Conservation (phyloP, 2,329 filamentous ascomycete species). For the Penicillium sp. region DNA sequence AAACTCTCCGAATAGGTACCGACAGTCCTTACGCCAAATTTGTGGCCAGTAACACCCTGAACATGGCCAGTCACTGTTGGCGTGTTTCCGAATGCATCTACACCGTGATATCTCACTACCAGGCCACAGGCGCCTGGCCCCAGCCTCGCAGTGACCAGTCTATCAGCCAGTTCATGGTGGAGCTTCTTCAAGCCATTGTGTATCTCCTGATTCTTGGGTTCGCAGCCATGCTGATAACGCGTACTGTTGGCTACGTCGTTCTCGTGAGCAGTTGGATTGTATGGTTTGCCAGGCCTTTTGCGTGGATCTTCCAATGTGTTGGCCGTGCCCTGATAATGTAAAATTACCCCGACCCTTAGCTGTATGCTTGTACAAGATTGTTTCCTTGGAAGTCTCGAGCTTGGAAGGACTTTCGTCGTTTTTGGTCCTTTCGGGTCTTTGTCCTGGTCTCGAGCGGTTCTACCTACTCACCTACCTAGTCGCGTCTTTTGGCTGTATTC, state of each 20-base stretch:
- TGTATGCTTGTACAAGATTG: neutral
- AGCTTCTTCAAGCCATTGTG: constrained; percentile 34
- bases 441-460: neutral
- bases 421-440: neutral
- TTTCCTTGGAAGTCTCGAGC: neutral
- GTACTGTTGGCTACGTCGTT: constrained; percentile 34
- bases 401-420: neutral
- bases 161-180: constrained; percentile 29
- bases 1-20: constrained; percentile 21
- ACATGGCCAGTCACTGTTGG: constrained; percentile 36
- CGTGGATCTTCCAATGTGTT: constrained; percentile 32
- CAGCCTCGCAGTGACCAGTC: constrained; percentile 29
- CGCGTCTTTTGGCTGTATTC: neutral
- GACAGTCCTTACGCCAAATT: constrained; percentile 28
- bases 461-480: neutral
- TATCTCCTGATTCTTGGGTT: constrained; percentile 38
- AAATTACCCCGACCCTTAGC: neutral
- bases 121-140: constrained; percentile 34
- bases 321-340: constrained; percentile 30
- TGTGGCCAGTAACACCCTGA: constrained; percentile 26
- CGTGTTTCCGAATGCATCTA: constrained; percentile 29
- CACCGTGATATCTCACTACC: constrained; percentile 31
- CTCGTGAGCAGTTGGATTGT: constrained; percentile 38
- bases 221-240: constrained; percentile 32
- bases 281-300: constrained; percentile 39